Base-by-base conservation (phyloP, 2,329 filamentous ascomycete genomes). In the Sporothrix inflata region DNA sequence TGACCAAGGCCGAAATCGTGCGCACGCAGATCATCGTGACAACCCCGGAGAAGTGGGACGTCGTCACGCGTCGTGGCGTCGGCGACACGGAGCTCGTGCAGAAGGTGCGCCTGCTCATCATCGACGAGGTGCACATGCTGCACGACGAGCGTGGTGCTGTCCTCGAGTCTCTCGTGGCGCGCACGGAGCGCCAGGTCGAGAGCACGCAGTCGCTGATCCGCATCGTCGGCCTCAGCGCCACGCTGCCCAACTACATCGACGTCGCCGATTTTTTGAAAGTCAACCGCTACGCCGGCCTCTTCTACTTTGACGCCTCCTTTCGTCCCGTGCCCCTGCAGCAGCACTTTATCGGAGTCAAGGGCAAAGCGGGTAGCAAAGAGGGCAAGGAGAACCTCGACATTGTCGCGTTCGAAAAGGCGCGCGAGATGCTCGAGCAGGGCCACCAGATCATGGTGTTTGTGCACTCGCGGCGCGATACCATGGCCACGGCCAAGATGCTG, bases 371-470 rank as follows among this genome's bases (percentile, higher is more conserved):
- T 4, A 89, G 89, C 30, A 96, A 91, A 79, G 88, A 90, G 73
- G 94, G 93, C 9, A 90, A 92, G 72, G 95, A 98, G 49, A 98
- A 98, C 76, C 84, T 99, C 38, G 96, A 99, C 76, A 87, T 87
- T 30, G 90, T 94, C 2, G 90, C 94, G 0, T 99, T 97, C 79
- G 94, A 98, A 76, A 99, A 99, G 79, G 94, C 98, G 63, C 91
- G 90, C 76, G 92, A 96, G 69, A 98, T 99, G 94, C 85, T 99
- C 3, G 89, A 94, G 78, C 85, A 86, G 73, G 94, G 93, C n/a
- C 96, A 99, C 78, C 96, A 99, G 80, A 88, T 99, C 76, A 99
- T 99, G 97, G 95, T 99, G 0, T 99, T 99, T 80, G 97, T 99
- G 12, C 97, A 99, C 80, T 98, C 95, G 0, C 88, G 96, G 34